Percentiles rank a stretch among this genome's conserved stretches.
These are phyloP conservation scores for Macrolepiota albuminosa DNA, from an alignment of 768 basidiomycete genomes.

Conservation along the genomic window DNA sequence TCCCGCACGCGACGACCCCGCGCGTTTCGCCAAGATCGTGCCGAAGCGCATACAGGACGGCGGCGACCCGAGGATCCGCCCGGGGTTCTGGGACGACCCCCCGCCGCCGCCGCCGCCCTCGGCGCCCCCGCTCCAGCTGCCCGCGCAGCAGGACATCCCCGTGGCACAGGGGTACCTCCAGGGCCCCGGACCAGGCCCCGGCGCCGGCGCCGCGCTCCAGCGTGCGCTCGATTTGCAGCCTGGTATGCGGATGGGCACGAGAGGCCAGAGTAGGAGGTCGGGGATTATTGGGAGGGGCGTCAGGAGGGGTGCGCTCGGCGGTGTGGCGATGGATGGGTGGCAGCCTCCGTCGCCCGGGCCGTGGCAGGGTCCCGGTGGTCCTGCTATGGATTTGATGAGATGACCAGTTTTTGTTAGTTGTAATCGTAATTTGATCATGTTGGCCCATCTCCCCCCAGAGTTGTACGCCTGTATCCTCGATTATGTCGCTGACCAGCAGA, in stretches of 20 bases:
- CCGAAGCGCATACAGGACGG: slow-evolving; percentile 14
- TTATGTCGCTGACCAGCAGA: slow-evolving; percentile 29
- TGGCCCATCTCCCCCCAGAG: slow-evolving; percentile 7
- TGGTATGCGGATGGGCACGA: slow-evolving; percentile 41
- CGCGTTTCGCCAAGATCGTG: slow-evolving; percentile 30
- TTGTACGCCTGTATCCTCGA: slow-evolving; percentile 15
- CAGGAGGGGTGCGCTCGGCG: slow-evolving; percentile 17
- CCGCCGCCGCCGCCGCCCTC: not conserved
- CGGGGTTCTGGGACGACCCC: slow-evolving; percentile 1
- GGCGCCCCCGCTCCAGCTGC: not conserved
- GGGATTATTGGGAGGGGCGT: slow-evolving; percentile 54
- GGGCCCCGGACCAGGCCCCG: not conserved
- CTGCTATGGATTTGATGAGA: slow-evolving; percentile 6
- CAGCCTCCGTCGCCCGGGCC: slow-evolving; percentile 3
- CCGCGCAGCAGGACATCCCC: not conserved
- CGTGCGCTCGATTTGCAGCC: slow-evolving; percentile 47
- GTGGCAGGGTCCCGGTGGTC: slow-evolving; percentile 4
- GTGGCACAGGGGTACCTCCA: not conserved
- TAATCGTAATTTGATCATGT: not conserved
- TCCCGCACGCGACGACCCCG: slow-evolving; percentile 40
- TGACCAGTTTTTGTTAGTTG: not conserved
- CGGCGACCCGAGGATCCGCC: not conserved
- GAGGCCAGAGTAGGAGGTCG: slow-evolving; percentile 45
- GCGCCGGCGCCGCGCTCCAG: slow-evolving; percentile 32
- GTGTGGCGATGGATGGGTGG: slow-evolving; percentile 5